Evolutionary conservation across 148 eudicot genomes (phyloP).

Genomic region (Polygonum maritimum): DNA sequence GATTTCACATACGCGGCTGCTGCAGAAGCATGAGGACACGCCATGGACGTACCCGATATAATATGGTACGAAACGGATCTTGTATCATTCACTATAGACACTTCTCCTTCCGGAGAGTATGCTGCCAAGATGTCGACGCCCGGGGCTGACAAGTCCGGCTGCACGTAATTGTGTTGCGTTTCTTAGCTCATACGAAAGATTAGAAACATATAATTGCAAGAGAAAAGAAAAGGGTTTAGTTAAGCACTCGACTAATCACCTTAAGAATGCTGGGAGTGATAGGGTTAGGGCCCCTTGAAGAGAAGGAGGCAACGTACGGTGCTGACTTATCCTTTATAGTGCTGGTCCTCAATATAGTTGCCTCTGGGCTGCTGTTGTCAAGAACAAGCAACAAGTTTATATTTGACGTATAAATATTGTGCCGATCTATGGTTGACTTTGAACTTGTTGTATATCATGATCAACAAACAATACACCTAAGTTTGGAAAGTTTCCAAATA

Average conservation of each 20-base stretch:
- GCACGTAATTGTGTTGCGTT: not conserved
- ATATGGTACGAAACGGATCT: constrained; percentile 26
- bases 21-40: constrained; percentile 61
- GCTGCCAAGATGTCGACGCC: constrained; percentile 63
- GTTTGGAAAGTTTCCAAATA: not conserved
- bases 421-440: too few species aligned
- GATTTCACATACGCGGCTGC: constrained; percentile 56
- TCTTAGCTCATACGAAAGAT: not conserved
- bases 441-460: too few species aligned
- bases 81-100: constrained; percentile 5
- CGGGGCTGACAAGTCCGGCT: constrained; percentile 64
- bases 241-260: constrained; percentile 20
- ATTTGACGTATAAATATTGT: too few species aligned
- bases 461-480: too few species aligned
- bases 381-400: not conserved
- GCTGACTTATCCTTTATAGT: constrained; percentile 16
- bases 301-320: constrained; percentile 33
- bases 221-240: not conserved
- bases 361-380: constrained; percentile 11
- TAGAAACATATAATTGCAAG: not conserved
- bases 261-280: constrained; percentile 42
- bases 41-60: constrained; percentile 63
- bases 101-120: constrained; percentile 28
- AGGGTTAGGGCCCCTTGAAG: constrained; percentile 60
- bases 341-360: constrained; percentile 22